Percentiles rank a stretch among this genome's conserved stretches.
These are phyloP conservation scores for Fremontodendron californicum DNA, from an alignment of 345 rosid species.

Conservation along the genomic window DNA sequence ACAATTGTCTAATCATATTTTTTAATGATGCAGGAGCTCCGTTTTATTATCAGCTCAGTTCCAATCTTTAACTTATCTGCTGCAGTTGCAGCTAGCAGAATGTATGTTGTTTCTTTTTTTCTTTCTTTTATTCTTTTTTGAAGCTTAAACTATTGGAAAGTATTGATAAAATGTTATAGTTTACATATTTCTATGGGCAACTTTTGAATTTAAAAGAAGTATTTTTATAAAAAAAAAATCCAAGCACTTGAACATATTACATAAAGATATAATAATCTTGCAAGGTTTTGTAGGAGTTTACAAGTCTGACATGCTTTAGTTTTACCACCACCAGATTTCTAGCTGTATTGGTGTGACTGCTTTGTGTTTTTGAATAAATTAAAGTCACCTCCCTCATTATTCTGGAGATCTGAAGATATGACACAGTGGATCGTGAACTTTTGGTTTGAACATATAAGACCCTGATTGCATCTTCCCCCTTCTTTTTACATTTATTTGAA, in stretches of 20 bases:
- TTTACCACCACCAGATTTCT: not conserved
- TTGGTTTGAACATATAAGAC: not conserved
- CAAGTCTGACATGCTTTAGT: not conserved
- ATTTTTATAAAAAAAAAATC: not conserved
- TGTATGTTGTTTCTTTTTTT: slow-evolving; percentile 40
- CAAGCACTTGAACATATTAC: not conserved
- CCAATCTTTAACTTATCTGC: slow-evolving; percentile 94
- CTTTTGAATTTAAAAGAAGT: not conserved
- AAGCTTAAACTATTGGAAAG: not conserved
- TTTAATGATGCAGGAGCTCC: slow-evolving; percentile 72
- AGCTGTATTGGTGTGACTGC: not conserved
- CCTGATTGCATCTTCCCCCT: not conserved
- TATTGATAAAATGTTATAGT: not conserved
- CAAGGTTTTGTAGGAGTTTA: not conserved
- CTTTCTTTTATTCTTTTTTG: not conserved
- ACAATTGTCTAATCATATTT: not conserved
- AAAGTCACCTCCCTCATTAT: not conserved
- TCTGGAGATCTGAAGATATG: not conserved
- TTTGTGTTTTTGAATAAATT: not conserved
- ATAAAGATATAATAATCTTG: slow-evolving; percentile 3
- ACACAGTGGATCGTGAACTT: not conserved
- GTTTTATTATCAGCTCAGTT: slow-evolving; percentile 86
- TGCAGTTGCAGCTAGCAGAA: slow-evolving; percentile 84
- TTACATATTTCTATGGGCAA: not conserved
- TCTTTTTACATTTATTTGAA: not conserved